Percentiles rank a stretch among this genome's conserved stretches.
Conservation (phyloP, 2,329 filamentous ascomycete genomes). For the Ophiostoma montium region DNA sequence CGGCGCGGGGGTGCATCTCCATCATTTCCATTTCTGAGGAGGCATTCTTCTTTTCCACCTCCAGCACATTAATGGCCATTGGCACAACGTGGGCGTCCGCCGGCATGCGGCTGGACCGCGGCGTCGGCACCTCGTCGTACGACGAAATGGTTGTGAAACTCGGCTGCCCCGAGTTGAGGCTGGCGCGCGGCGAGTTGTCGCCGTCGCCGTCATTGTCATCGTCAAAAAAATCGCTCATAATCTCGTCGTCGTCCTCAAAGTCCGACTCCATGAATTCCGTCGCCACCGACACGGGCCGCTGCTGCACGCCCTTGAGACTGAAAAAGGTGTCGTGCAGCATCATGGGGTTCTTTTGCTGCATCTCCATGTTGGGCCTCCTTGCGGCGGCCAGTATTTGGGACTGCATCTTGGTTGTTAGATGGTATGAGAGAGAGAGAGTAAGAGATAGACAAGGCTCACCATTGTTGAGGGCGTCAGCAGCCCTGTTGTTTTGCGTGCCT, state of each 20-base stretch:
- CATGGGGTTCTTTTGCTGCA: slow-evolving; percentile 32
- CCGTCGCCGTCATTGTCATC: slow-evolving; percentile 42
- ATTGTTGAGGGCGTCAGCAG: not conserved
- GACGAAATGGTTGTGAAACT: slow-evolving; percentile 81
- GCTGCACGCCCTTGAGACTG: slow-evolving; percentile 35
- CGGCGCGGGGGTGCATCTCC: slow-evolving; percentile 42
- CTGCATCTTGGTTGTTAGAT: slow-evolving; percentile 1
- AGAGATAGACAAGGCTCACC: not conserved
- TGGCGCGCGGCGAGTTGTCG: slow-evolving; percentile 49
- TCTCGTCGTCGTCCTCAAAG: slow-evolving; percentile 53
- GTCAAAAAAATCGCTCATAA: slow-evolving; percentile 42
- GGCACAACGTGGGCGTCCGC: slow-evolving; percentile 40
- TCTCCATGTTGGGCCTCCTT: slow-evolving; percentile 30
- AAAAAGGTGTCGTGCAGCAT: slow-evolving; percentile 46
- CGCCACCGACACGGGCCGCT: slow-evolving; percentile 52
- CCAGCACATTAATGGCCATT: slow-evolving; percentile 34
- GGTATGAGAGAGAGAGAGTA: not conserved
- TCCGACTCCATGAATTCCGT: slow-evolving; percentile 73
- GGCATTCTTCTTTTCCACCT: not conserved
- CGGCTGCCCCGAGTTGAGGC: slow-evolving; percentile 55
- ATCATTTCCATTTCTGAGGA: too few relatives aligned
- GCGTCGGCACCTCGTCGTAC: slow-evolving; percentile 71
- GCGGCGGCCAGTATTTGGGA: slow-evolving; percentile 12
- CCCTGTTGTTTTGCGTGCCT: not conserved
- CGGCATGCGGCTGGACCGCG: slow-evolving; percentile 42